Conservation (phyloP, 2,329 filamentous ascomycete genomes). For the Fusarium humuli region DNA sequence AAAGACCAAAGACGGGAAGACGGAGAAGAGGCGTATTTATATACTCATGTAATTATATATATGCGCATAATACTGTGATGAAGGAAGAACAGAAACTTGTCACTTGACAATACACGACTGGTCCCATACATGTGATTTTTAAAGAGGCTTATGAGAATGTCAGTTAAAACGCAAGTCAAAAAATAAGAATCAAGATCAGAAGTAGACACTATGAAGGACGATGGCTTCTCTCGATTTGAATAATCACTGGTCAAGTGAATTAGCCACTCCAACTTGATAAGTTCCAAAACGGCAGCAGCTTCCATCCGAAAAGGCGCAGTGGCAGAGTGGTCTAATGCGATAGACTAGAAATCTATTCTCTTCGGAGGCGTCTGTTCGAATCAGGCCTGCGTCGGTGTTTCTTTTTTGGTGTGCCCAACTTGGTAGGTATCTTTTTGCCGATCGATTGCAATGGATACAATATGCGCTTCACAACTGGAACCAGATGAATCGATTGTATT, state of each 20-base stretch:
- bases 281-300: fast-evolving
- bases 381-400: constrained; percentile 34
- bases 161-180: background rate
- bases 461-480: background rate
- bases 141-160: background rate
- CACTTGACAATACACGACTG: background rate
- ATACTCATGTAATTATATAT: constrained; percentile 40
- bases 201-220: background rate
- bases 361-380: constrained; percentile 37
- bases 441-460: background rate
- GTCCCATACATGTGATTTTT: background rate
- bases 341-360: constrained; percentile 40
- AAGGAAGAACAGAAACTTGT: constrained; percentile 33
- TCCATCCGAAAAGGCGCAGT: constrained; percentile 21
- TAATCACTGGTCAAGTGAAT: background rate
- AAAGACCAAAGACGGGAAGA: background rate
- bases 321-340: constrained; percentile 39
- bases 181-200: background rate
- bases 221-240: background rate
- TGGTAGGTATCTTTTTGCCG: background rate
- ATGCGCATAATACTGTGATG: constrained; percentile 37
- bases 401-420: background rate
- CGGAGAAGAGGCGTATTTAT: constrained; percentile 24
- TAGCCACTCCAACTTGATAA: fast-evolving
- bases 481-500: background rate